These are phyloP conservation scores for Coemansia sp. DNA, from an alignment of 192 early-diverging fungal species.

Conservation along the genomic window DNA sequence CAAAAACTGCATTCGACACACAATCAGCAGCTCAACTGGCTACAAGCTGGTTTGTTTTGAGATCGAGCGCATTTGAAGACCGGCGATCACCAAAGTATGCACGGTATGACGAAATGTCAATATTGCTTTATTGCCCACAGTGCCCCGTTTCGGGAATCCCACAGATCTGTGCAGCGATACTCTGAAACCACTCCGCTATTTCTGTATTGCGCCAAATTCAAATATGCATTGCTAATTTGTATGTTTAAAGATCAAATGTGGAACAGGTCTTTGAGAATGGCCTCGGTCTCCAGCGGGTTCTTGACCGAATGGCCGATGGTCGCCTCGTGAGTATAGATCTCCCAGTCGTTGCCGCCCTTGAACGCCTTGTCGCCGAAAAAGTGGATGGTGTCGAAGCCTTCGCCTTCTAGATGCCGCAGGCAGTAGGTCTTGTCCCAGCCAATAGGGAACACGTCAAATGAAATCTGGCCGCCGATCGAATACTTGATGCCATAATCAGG, in stretches of 20 bases:
- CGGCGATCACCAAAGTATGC: no score
- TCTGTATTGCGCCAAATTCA: no score
- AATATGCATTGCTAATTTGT: no score
- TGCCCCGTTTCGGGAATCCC: no score
- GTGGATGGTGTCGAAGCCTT: conserved; percentile 88
- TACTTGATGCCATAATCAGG: conserved; percentile 82
- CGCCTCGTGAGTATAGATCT: conserved; percentile 81
- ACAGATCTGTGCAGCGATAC: no score
- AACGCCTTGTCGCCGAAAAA: conserved; percentile 99
- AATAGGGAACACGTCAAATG: conserved; percentile 96
- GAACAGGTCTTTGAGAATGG: conserved; percentile 78
- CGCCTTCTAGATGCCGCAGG: conserved; percentile 79
- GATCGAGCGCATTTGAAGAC: no score
- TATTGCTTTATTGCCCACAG: no score
- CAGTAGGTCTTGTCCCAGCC: conserved; percentile 99
- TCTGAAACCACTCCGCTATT: no score
- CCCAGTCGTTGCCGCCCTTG: conserved; percentile 96
- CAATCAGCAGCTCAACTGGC: no score
- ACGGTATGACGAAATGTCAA: no score
- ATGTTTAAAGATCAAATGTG: conserved; percentile 12
- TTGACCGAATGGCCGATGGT: conserved; percentile 86
- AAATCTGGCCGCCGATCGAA: conserved; percentile 99
- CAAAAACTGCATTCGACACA: no score
- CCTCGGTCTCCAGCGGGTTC: conserved; percentile 79
- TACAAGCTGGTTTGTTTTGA: no score